Conservation (phyloP, 139 green algal species). For the Astrephomene gubernaculifera region DNA sequence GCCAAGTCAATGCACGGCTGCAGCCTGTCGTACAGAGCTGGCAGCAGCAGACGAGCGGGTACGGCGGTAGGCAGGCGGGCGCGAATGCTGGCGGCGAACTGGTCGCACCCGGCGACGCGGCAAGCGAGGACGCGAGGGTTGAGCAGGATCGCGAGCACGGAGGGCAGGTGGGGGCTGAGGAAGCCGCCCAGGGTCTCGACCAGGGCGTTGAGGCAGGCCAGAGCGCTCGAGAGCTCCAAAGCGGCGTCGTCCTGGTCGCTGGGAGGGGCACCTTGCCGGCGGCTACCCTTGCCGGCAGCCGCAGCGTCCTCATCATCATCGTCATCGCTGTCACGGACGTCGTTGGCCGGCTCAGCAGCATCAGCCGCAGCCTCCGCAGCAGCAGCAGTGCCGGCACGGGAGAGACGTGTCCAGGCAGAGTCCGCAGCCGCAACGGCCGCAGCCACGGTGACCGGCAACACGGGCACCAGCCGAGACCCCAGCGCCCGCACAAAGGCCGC, state of each 20-base stretch:
- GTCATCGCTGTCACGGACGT: neutral
- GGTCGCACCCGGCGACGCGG: slow-evolving; percentile 30
- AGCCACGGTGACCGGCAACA: slow-evolving; percentile 64
- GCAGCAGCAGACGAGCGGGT: slow-evolving; percentile 79
- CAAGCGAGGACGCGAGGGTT: slow-evolving; percentile 58
- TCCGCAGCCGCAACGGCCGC: slow-evolving; percentile 60
- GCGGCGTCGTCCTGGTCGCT: slow-evolving; percentile 42
- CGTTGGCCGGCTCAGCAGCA: too few relatives aligned
- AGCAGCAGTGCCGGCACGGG: neutral
- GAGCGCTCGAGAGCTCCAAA: slow-evolving; percentile 67
- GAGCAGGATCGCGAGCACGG: slow-evolving; percentile 74
- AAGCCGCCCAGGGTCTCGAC: slow-evolving; percentile 73
- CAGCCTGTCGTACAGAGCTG: slow-evolving; percentile 59
- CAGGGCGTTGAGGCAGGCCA: slow-evolving; percentile 76
- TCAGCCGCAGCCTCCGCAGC: neutral
- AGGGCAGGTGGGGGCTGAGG: slow-evolving; percentile 73
- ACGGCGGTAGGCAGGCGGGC: slow-evolving; percentile 55
- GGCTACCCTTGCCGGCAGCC: neutral
- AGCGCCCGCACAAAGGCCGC: slow-evolving; percentile 61
- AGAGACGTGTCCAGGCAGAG: slow-evolving; percentile 44
- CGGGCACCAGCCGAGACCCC: slow-evolving; percentile 64
- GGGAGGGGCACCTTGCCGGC: neutral
- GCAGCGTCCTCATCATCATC: neutral
- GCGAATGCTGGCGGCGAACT: slow-evolving; percentile 51
- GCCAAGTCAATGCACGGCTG: neutral